Percentiles rank a stretch among this genome's conserved stretches.
Evolutionary conservation across 1,139 yeast species (phyloP).

Genomic region (Debaryomycetaceae sp.): DNA sequence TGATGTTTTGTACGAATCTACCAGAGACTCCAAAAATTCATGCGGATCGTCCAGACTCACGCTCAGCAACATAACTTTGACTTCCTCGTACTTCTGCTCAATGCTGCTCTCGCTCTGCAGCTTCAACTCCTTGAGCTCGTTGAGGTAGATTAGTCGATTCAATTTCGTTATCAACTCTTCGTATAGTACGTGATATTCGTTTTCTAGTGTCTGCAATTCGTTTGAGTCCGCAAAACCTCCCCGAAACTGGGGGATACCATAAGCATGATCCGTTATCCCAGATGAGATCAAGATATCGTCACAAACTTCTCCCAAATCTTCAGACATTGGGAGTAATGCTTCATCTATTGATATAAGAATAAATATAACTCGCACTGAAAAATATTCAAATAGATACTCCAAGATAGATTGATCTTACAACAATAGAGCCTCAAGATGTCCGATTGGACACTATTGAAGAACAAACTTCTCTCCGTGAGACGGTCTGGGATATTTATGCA

Average conservation of each 20-base stretch:
- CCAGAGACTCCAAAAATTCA: conserved; percentile 18
- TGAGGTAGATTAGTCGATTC: conserved; percentile 28
- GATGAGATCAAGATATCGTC: conserved; percentile 18
- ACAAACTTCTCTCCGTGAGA: conserved; percentile 22
- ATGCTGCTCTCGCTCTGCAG: conserved; percentile 10
- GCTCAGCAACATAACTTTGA: conserved; percentile 10
- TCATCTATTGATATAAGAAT: not conserved
- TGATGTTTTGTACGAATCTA: conserved; percentile 21
- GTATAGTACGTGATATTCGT: conserved; percentile 20
- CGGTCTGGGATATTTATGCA: conserved; percentile 34
- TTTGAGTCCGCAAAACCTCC: not conserved
- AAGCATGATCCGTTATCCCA: conserved; percentile 23
- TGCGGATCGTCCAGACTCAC: conserved; percentile 18
- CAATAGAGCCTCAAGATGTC: conserved; percentile 3
- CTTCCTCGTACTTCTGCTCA: conserved; percentile 10
- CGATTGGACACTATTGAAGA: conserved; percentile 16
- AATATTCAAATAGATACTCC: not conserved
- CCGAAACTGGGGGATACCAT: conserved; percentile 22
- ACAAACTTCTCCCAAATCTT: conserved; percentile 18
- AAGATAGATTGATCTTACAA: not conserved
- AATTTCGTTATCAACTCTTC: conserved; percentile 20
- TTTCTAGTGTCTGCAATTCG: conserved; percentile 14
- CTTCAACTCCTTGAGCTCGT: conserved; percentile 18
- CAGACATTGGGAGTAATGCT: conserved; percentile 11
- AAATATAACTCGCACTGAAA: not conserved